A percentile compares a stretch with the other conserved stretches of the same genome.
Evolutionary conservation across 169 alveolate species (phyloP).

Genomic region (Plasmodium cynomolgi): DNA sequence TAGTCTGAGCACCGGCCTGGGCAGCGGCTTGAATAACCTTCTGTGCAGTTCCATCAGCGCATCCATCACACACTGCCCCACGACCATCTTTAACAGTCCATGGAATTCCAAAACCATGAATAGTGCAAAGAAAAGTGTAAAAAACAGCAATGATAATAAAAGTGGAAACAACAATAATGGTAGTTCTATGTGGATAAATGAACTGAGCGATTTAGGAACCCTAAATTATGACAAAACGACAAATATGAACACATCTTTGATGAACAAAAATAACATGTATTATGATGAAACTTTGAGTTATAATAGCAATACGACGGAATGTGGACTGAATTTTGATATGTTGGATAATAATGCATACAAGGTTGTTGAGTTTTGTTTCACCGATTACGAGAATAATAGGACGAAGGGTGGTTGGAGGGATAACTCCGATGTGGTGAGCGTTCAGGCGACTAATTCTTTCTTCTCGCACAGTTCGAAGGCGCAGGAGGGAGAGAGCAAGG

Average conservation of each 20-base stretch:
- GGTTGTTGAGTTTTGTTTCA: constrained; percentile 66
- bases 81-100: constrained; percentile 10
- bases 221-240: constrained; percentile 7
- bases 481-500: background rate
- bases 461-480: background rate
- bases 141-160: constrained; percentile 28
- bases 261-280: constrained; percentile 8
- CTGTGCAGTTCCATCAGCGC: constrained; percentile 32
- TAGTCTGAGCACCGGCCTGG: background rate
- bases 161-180: background rate
- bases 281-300: constrained; percentile 58
- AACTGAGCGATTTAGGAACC: constrained; percentile 17
- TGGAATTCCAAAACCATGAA: constrained; percentile 20
- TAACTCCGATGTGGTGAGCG: background rate
- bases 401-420: constrained; percentile 16
- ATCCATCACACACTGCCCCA: constrained; percentile 15
- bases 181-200: constrained; percentile 33
- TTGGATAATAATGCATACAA: constrained; percentile 62
- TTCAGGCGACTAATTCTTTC: background rate
- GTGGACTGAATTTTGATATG: constrained; percentile 56
- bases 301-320: constrained; percentile 57
- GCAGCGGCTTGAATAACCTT: constrained; percentile 17
- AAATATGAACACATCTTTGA: background rate
- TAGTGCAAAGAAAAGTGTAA: constrained; percentile 15
- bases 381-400: constrained; percentile 64